Base-by-base conservation (phyloP, 1,284 basidiomycete genomes). In the Pisolithus thermaeus region DNA sequence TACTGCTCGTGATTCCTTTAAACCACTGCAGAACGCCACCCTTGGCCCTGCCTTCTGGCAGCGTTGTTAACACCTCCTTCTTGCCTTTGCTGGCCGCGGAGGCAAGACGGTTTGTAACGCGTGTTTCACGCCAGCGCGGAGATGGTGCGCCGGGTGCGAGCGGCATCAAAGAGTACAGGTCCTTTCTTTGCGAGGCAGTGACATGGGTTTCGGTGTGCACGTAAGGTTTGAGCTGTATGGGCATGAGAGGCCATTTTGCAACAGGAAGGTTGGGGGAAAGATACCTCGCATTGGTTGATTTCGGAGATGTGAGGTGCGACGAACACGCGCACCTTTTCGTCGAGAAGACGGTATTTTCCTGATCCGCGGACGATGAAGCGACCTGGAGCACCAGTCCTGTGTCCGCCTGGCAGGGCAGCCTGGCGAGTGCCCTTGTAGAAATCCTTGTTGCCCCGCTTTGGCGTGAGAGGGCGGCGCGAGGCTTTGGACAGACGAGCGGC, bases 341-440 rank as follows among this genome's bases (percentile, higher is more conserved):
- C 92, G 39, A 90, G 60, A 3, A 94, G 71, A 42, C 84, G 76
- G 64, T 91, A 94, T 64, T 89, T 90, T 16, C 83, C 82, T 60
- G 80, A 82, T 41, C 90, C 87, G 32, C 78, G 65, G 30, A 90
- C 71, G 46, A 92, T 83, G 69, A 91, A 87, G 65, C 83, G 79
- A 66, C 91, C 91, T 16, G 90, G 91, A 37, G 91, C 87, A 55
- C 91, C 91, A 1, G 91, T 94, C 43, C 91, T 82, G 61, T 82
- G 84, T n/a, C 88, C 88, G 57, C 87, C 87, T 11, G 90, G 90
- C 18, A 92, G 80, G 56, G 74, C 79, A 0, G 90, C 84, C 66
- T 92, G 90, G 42, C 91, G 74, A 18, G 87, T 93, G 43, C 91
- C 93, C 70, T 96, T 97, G 78, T 95, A 96, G 66, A 78, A 96